Evolutionary conservation across 1,284 basidiomycete species (phyloP).

Genomic region (Fomitopsis pinicola): DNA sequence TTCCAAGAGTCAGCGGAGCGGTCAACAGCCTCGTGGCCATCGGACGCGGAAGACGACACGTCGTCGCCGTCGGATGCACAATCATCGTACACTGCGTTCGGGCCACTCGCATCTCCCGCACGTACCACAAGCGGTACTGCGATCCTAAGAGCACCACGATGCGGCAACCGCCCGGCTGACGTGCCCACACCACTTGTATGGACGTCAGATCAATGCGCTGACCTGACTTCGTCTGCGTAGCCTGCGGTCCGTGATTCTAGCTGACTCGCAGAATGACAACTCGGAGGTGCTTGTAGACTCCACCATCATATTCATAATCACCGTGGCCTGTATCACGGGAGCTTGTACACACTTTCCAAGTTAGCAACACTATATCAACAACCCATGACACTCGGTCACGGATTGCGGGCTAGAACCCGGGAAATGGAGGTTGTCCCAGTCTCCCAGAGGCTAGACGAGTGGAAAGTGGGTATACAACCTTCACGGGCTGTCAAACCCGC

Average conservation of each 20-base stretch:
- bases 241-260: background rate
- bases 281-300: background rate
- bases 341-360: background rate
- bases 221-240: background rate
- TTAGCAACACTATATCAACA: background rate
- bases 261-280: background rate
- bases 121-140: background rate
- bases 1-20: conserved; percentile 45
- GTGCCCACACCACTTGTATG: background rate
- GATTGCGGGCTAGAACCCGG: background rate
- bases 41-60: background rate
- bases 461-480: background rate
- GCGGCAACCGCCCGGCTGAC: background rate
- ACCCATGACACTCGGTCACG: background rate
- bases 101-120: background rate
- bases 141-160: background rate
- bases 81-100: conserved; percentile 8
- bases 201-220: background rate
- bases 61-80: conserved; percentile 7
- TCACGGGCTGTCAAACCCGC: background rate
- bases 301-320: background rate
- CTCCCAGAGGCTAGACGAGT: background rate
- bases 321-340: background rate
- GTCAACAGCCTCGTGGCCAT: conserved; percentile 37
- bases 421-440: background rate